phyloP scores from a whole-genome alignment of 495 filamentous ascomycete species.

The Penicillium simplicissimum region DNA sequence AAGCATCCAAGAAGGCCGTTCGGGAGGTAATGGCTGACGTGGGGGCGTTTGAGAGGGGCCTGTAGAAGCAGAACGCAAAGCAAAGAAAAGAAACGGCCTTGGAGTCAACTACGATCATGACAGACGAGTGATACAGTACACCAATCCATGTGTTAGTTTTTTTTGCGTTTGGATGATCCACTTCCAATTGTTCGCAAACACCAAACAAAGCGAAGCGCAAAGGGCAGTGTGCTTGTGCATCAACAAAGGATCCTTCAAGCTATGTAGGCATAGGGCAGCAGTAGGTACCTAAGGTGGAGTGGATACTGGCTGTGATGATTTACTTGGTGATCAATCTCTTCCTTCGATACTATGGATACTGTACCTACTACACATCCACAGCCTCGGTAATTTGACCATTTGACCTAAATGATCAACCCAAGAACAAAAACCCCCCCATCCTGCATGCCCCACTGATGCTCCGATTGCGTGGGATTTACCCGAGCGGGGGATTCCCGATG shows the following conservation, averaged over 20 bases:
- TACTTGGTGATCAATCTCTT: neutral
- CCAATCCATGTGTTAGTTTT: neutral
- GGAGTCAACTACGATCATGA: neutral
- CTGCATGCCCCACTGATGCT: neutral
- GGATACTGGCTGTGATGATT: no score
- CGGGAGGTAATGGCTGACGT: slow-evolving; percentile 43
- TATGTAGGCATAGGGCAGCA: neutral
- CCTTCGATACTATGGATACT: neutral
- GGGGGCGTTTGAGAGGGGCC: slow-evolving; percentile 17
- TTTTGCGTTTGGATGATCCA: neutral
- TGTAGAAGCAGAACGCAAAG: neutral
- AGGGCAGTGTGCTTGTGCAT: no score
- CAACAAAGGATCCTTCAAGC: no score
- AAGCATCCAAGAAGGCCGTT: slow-evolving; percentile 50
- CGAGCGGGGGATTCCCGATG: neutral
- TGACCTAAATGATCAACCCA: no score
- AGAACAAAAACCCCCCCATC: neutral
- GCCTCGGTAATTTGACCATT: neutral
- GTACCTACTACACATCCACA: no score
- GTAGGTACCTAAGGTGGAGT: no score
- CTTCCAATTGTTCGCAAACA: neutral
- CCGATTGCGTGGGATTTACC: neutral
- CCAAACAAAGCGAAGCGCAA: neutral
- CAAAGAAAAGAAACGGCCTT: neutral
- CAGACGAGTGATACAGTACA: neutral